phyloP scores from a whole-genome alignment of 1,284 basidiomycete species.

The Microbotryum saponariae region DNA sequence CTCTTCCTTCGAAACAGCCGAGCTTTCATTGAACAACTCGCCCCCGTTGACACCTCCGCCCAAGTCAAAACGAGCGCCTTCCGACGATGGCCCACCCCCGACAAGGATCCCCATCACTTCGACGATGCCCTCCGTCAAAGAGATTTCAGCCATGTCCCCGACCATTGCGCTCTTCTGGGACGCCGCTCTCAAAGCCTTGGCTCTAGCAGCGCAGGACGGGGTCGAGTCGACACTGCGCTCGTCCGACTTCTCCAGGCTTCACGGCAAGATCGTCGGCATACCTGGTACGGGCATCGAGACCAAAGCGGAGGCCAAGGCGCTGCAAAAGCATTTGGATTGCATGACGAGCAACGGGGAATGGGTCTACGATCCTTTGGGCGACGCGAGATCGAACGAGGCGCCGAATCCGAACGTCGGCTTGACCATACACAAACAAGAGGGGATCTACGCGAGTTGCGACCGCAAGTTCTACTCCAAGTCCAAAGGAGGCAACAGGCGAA shows the following conservation, averaged over 20 bases:
- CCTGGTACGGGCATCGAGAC: constrained; percentile 34
- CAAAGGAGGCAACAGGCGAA: constrained; percentile 9
- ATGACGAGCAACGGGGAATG: constrained; percentile 30
- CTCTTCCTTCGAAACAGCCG: too few relatives aligned
- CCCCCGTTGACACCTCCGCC: too few relatives aligned
- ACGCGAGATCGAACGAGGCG: neutral
- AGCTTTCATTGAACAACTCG: too few relatives aligned
- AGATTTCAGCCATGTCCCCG: neutral
- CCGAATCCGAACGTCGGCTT: constrained; percentile 8
- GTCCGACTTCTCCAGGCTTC: neutral
- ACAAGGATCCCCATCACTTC: too few relatives aligned
- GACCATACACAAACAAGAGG: constrained; percentile 37
- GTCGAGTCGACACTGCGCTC: neutral
- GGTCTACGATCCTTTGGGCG: constrained; percentile 30
- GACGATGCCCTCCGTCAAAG: too few relatives aligned
- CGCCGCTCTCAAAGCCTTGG: constrained; percentile 2
- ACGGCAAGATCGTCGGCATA: constrained; percentile 17
- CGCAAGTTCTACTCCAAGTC: constrained; percentile 32
- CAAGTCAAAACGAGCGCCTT: too few relatives aligned
- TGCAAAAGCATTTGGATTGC: constrained; percentile 37
- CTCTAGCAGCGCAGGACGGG: neutral
- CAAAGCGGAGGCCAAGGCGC: constrained; percentile 15
- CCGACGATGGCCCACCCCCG: too few relatives aligned
- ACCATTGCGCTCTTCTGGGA: neutral
- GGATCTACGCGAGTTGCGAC: constrained; percentile 35